Evolutionary conservation across 1,284 basidiomycete genomes (phyloP).

Genomic region (Mrakiaceae sp.): DNA sequence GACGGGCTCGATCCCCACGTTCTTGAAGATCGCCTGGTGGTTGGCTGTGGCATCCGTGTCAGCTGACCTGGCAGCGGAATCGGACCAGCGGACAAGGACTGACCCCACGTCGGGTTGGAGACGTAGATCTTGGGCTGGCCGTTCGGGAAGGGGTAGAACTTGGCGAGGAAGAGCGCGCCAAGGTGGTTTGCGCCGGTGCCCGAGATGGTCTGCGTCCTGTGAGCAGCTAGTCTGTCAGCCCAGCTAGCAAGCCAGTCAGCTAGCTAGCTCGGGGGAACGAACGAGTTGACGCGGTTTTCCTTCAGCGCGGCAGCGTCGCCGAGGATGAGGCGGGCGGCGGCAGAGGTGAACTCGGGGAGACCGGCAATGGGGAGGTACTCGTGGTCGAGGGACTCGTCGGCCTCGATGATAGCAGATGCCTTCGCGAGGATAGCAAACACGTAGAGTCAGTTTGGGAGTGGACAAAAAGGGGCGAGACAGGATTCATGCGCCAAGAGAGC

Average conservation of each 20-base stretch:
- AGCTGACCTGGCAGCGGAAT: too few relatives aligned
- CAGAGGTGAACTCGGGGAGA: constrained; percentile 63
- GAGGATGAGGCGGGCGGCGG: constrained; percentile 71
- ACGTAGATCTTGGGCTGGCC: constrained; percentile 60
- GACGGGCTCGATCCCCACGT: constrained; percentile 65
- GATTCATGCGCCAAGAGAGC: neutral
- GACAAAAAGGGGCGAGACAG: neutral
- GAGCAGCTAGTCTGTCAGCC: neutral
- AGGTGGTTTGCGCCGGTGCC: constrained; percentile 93
- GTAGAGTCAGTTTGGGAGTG: neutral
- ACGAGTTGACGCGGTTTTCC: constrained; percentile 50
- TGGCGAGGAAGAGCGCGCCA: constrained; percentile 69
- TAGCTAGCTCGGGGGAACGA: constrained; percentile 12
- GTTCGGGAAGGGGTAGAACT: constrained; percentile 61
- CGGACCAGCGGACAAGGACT: constrained; percentile 24
- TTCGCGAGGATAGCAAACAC: constrained; percentile 27
- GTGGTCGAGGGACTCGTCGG: constrained; percentile 67
- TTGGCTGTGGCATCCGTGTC: constrained; percentile 47
- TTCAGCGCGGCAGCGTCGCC: constrained; percentile 59
- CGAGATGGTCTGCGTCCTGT: constrained; percentile 80
- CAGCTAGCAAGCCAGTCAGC: neutral
- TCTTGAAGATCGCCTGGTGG: constrained; percentile 79
- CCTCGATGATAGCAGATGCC: constrained; percentile 62
- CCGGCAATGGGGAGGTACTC: constrained; percentile 92
- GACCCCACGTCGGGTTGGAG: constrained; percentile 89